These are phyloP conservation scores for Saxophila tyrrhenica DNA, from an alignment of 495 filamentous ascomycete genomes.

Conservation along the genomic window DNA sequence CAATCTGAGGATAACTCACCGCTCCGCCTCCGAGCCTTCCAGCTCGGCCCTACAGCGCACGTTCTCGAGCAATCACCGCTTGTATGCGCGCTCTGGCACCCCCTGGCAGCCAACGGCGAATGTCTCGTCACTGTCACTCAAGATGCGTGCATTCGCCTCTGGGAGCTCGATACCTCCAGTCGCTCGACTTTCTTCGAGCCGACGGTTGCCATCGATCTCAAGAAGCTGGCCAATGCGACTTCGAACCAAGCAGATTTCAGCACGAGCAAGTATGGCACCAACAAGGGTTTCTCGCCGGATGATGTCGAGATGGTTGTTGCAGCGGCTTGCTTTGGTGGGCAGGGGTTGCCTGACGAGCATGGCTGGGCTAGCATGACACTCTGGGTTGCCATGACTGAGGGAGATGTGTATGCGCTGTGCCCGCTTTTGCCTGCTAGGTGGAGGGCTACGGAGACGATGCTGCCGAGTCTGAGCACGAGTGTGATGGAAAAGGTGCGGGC, in stretches of 20 bases:
- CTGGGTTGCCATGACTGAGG: constrained; percentile 80
- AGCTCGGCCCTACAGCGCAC: constrained; percentile 77
- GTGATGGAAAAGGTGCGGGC: constrained; percentile 56
- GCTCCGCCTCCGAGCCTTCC: constrained; percentile 69
- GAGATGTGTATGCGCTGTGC: constrained; percentile 84
- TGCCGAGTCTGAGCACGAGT: constrained; percentile 64
- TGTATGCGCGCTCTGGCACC: constrained; percentile 75
- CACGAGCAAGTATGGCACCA: constrained; percentile 55
- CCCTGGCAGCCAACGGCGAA: constrained; percentile 57
- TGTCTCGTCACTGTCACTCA: constrained; percentile 73
- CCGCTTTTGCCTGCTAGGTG: constrained; percentile 73
- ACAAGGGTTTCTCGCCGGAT: constrained; percentile 75
- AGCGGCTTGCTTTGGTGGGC: constrained; percentile 69
- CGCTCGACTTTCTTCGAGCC: constrained; percentile 75
- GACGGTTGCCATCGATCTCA: constrained; percentile 68
- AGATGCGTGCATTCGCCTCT: constrained; percentile 74
- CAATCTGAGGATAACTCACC: constrained; percentile 48
- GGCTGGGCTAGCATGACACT: constrained; percentile 86
- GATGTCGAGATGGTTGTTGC: constrained; percentile 77
- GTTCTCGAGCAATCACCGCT: constrained; percentile 70
- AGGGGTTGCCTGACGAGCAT: constrained; percentile 49
- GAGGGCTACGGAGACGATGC: constrained; percentile 60
- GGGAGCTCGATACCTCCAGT: constrained; percentile 71
- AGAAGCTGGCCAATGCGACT: constrained; percentile 67
- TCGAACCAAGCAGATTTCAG: constrained; percentile 65